Evolutionary conservation across 2,329 filamentous ascomycete species (phyloP), one percentile per base, ranked within the genome.

Genomic region (Alternaria dauci): DNA sequence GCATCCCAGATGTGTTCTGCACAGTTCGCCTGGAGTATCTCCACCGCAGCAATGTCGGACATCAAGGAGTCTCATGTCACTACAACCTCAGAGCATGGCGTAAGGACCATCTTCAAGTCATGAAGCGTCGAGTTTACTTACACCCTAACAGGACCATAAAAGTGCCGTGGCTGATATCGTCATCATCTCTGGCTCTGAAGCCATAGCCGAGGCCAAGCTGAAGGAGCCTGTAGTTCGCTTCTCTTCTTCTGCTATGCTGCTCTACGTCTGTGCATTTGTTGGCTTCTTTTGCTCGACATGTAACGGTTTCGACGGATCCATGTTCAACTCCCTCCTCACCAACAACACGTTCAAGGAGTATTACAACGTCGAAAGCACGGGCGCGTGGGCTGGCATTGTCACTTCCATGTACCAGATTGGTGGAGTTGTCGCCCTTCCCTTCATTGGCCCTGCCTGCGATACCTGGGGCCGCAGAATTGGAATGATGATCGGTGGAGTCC

Each of bases 231-330:
- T 83, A 1, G 55, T 34, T 3, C 47, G 52, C 6, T 71, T 73
- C 54, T 64, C 57, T 38, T 18, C 20, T 8, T 58, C 58, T 43
- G 63, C 69, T 18, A 52, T 76, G 23, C 59, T 70, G 36, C 70
- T 76, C 8, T 71, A 67, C 52, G 41, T 69, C 16, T 70, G 66
- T 44, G 60, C 63, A 25, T 56, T 72, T 39, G 55, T 62, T 14
- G 80, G 78, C 32, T 82, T 80, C 69, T 78, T 81, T 63, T 80
- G 78, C 61, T 84, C 82, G 25, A 86, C 83, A 8, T 83, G 84
- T 80, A 86, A 87, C 71, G 86, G 86, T 28, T 88, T 85, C 63
- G 86, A 88, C 65, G 85, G 85, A 38, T 85, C 83, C 28, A 80
- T 89, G 51, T 85, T 87, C 68, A 83, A 82, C 58, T 82, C 82